These are phyloP conservation scores for peach (Prunus persica) DNA, from an alignment of 306 rosid genomes.

Conservation along the genomic window DNA sequence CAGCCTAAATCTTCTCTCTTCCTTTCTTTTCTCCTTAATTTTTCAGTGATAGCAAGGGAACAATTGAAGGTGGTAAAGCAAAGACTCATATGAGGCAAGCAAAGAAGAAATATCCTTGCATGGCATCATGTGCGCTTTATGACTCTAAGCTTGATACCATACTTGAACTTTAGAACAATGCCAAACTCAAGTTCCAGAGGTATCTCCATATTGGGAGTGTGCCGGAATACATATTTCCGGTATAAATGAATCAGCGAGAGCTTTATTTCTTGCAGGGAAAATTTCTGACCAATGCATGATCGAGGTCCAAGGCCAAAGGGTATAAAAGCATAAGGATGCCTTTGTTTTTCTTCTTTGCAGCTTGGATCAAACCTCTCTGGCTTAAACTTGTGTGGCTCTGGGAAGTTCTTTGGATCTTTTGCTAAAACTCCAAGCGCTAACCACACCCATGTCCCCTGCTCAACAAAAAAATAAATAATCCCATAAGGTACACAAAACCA, in stretches of 20 bases:
- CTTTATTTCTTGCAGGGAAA: constrained; percentile 75
- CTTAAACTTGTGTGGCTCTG: constrained; percentile 88
- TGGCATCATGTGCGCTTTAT: constrained; percentile 37
- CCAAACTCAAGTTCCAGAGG: constrained; percentile 86
- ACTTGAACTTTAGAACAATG: constrained; percentile 81
- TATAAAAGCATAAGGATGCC: constrained; percentile 83
- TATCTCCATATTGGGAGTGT: constrained; percentile 73
- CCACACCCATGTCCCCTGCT: constrained; percentile 98
- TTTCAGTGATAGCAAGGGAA: constrained; percentile 70
- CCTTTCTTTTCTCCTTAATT: too few species aligned
- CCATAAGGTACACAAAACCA: not conserved
- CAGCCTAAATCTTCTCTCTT: too few species aligned
- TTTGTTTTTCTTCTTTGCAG: constrained; percentile 63
- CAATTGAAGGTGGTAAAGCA: constrained; percentile 62
- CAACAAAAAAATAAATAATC: constrained; percentile 6
- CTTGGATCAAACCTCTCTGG: constrained; percentile 91
- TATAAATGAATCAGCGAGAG: constrained; percentile 80
- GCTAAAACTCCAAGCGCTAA: constrained; percentile 84
- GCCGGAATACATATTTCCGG: constrained; percentile 68
- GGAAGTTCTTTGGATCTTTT: constrained; percentile 76
- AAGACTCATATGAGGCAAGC: constrained; percentile 81
- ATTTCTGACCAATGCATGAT: constrained; percentile 86
- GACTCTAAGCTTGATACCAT: constrained; percentile 70
- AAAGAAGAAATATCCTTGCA: too few species aligned
- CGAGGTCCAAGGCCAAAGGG: constrained; percentile 95